phyloP scores from a whole-genome alignment of 2,329 filamentous ascomycete genomes.

The Clarireedia sp. region DNA sequence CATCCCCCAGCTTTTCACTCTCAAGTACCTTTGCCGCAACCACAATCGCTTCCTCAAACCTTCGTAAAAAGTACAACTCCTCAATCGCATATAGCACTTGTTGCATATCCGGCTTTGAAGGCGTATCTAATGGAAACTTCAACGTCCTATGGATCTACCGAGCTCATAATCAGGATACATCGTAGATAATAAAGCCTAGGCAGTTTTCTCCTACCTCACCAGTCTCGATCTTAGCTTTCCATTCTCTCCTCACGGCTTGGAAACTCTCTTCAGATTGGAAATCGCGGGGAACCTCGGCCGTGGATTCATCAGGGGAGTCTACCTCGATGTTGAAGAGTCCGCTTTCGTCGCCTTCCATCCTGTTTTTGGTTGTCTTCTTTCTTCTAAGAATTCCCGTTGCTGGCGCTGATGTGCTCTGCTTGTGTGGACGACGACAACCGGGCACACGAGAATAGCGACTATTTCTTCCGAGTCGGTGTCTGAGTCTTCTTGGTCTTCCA shows the following conservation, averaged over 20 bases:
- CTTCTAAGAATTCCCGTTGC: neutral
- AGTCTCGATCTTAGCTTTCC: constrained; percentile 24
- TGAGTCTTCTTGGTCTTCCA: too few relatives aligned
- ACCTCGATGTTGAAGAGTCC: constrained; percentile 36
- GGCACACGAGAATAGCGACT: too few relatives aligned
- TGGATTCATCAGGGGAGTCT: constrained; percentile 31
- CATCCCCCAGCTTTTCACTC: constrained; percentile 17
- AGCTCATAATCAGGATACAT: neutral
- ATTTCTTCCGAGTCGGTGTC: too few relatives aligned
- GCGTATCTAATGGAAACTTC: constrained; percentile 21
- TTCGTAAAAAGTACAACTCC: constrained; percentile 27
- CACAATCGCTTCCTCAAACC: constrained; percentile 23
- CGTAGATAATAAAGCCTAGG: neutral
- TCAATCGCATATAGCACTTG: constrained; percentile 28
- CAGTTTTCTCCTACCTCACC: constrained; percentile 21
- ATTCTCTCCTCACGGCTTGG: constrained; percentile 18
- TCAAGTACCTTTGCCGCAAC: constrained; percentile 17
- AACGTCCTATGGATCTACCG: constrained; percentile 23
- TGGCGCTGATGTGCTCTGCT: too few relatives aligned
- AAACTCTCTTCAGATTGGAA: constrained; percentile 28
- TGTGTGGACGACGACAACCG: too few relatives aligned
- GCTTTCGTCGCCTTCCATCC: neutral
- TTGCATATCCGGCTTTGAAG: constrained; percentile 26
- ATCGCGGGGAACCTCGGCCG: constrained; percentile 24
- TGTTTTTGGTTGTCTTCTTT: neutral